Evolutionary conservation across 495 filamentous ascomycete genomes (phyloP).

Genomic region (Podospora didyma): DNA sequence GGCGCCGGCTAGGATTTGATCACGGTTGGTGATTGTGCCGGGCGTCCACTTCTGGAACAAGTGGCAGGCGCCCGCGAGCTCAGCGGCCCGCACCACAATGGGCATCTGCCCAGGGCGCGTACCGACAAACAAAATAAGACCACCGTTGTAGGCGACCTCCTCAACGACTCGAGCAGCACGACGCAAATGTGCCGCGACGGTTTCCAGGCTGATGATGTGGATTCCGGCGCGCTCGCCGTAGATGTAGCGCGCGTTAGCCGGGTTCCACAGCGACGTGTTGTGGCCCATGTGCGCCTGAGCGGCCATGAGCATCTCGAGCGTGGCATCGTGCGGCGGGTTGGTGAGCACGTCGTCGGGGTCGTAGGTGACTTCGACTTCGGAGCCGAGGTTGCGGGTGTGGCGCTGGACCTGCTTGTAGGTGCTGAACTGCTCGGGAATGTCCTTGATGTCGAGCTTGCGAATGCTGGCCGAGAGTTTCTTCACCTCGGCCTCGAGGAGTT

Average conservation of each 20-base stretch:
- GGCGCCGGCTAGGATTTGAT: conserved; percentile 72
- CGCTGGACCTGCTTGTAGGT: conserved; percentile 19
- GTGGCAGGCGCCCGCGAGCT: conserved; percentile 75
- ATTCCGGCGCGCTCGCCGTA: conserved; percentile 85
- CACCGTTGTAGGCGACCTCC: conserved; percentile 77
- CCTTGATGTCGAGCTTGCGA: conserved; percentile 20
- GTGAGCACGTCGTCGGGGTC: conserved; percentile 60
- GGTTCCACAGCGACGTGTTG: conserved; percentile 90
- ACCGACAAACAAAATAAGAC: conserved; percentile 86
- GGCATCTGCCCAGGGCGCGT: conserved; percentile 74
- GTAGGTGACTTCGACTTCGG: conserved; percentile 55
- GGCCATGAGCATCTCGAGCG: conserved; percentile 88
- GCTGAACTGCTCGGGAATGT: conserved; percentile 27
- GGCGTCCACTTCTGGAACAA: conserved; percentile 93
- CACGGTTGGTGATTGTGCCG: conserved; percentile 86
- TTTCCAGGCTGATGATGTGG: conserved; percentile 90
- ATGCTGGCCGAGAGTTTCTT: conserved; percentile 17
- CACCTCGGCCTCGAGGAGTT: conserved; percentile 13
- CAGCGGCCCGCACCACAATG: conserved; percentile 73
- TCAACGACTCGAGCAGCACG: conserved; percentile 86
- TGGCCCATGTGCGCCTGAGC: conserved; percentile 90
- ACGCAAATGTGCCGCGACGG: conserved; percentile 80
- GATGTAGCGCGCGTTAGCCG: conserved; percentile 90
- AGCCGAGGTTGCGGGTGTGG: conserved; percentile 47
- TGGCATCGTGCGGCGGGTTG: conserved; percentile 75